phyloP scores from a whole-genome alignment of 179 eudicot species.

The Corrigiola litoralis region DNA sequence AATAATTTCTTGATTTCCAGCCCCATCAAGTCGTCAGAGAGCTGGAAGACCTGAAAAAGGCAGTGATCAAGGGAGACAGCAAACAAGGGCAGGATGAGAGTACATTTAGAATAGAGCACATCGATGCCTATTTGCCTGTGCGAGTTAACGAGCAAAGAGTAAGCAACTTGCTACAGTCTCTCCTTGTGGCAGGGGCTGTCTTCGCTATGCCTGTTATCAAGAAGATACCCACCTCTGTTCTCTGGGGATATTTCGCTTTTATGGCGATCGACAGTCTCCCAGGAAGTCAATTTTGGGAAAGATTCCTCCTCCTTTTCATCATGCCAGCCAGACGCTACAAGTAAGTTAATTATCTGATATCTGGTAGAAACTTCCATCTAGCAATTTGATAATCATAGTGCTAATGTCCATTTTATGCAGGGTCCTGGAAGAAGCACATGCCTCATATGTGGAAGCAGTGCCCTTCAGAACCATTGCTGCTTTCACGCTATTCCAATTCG shows the following conservation, averaged over 20 bases:
- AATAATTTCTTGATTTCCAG: constrained; percentile 27
- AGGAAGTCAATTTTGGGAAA: constrained; percentile 82
- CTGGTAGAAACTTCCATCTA: too few relatives aligned
- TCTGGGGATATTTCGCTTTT: constrained; percentile 85
- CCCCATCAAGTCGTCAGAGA: constrained; percentile 41
- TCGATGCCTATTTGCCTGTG: constrained; percentile 60
- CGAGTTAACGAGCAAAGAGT: constrained; percentile 78
- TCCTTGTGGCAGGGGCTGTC: constrained; percentile 53
- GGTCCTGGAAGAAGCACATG: constrained; percentile 65
- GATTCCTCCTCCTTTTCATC: constrained; percentile 55
- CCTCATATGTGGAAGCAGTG: constrained; percentile 61
- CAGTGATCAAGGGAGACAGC: constrained; percentile 43
- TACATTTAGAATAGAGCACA: constrained; percentile 47
- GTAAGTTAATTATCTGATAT: constrained; percentile 28
- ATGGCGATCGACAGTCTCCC: constrained; percentile 87
- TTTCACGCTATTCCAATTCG: constrained; percentile 58
- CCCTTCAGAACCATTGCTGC: constrained; percentile 53
- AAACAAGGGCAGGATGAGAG: constrained; percentile 29
- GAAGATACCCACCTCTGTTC: constrained; percentile 69
- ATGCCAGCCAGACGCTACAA: constrained; percentile 55
- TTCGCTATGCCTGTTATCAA: constrained; percentile 68
- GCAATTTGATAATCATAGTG: background rate
- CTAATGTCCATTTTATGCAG: constrained; percentile 28
- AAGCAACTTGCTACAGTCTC: constrained; percentile 68
- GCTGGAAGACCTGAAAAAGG: constrained; percentile 51